These are phyloP conservation scores for Phaeodactylum tricornutum DNA, from an alignment of 108 stramenopile genomes.

Conservation along the genomic window DNA sequence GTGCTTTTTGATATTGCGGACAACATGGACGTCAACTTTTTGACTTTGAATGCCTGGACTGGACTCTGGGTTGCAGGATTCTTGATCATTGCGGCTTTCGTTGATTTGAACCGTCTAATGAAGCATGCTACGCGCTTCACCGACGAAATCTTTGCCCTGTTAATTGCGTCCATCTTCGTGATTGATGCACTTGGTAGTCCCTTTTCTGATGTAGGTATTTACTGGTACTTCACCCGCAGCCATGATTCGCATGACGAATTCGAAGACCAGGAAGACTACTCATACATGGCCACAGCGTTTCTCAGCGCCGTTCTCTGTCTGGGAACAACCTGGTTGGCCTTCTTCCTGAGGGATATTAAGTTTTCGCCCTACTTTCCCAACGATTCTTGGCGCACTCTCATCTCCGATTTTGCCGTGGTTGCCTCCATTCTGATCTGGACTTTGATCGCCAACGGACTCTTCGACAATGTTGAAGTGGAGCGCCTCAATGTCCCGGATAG, in stretches of 20 bases:
- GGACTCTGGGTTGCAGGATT: constrained; percentile 6
- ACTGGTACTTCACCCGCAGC: constrained; percentile 21
- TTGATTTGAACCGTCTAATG: constrained; percentile 7
- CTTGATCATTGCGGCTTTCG: constrained; percentile 9
- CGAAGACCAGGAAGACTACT: constrained; percentile 18
- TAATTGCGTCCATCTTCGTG: constrained; percentile 28
- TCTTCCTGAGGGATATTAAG: constrained; percentile 25
- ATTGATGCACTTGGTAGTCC: constrained; percentile 27
- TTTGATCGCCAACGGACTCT: constrained; percentile 16
- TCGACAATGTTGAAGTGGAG: constrained; percentile 20
- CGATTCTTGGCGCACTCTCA: constrained; percentile 17
- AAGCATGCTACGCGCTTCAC: constrained; percentile 36
- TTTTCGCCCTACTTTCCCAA: constrained; percentile 23
- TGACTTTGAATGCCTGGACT: constrained; percentile 20
- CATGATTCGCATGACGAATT: constrained; percentile 18
- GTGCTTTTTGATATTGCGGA: constrained; percentile 14
- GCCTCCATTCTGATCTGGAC: constrained; percentile 23
- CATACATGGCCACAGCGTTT: constrained; percentile 17
- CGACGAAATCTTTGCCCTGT: constrained; percentile 38
- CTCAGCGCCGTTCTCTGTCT: constrained; percentile 27
- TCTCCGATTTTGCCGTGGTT: constrained; percentile 38
- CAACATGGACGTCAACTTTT: constrained; percentile 13
- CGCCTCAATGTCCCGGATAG: constrained; percentile 30
- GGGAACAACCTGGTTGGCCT: constrained; percentile 21
- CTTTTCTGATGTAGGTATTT: constrained; percentile 21